Evolutionary conservation across 139 green algal genomes (phyloP), one percentile per base, ranked within the genome.

Genomic region (Choricystis sp.): DNA sequence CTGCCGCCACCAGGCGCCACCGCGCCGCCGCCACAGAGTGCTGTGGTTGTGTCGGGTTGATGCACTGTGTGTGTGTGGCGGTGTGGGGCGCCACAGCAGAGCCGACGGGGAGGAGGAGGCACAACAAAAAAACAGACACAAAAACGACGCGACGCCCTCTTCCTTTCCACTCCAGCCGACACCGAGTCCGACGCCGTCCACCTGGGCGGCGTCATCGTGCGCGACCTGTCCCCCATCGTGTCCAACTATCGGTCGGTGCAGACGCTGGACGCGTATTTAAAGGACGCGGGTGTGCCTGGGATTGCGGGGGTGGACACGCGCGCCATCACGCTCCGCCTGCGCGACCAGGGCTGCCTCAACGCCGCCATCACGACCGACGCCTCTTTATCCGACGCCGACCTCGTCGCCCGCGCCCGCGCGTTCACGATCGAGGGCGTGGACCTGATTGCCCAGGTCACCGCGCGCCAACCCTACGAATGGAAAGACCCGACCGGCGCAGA

Each of bases 401-500:
- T 98, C 20, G 60, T 92, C 20, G 67, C 66, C n/a, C 83, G 78
- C 75, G 80, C 90, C 29, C 92, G 91, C 69, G 64, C 52, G 19
- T 99, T 85, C 83, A 90, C 72, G 67, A 99, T 99, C 69, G 84
- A 95, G 31, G 93, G 92, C 70, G 85, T 91, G 70, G 84, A 89
- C 72, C 67, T 83, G 30, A 78, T 84, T 29, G 65, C 61, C 26
- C 74, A 82, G 68, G 86, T 97, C 49, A 91, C 83, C 0, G 92
- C 81, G 71, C 77, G 69, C 30, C 76, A 94, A 80, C 80, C 84
- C 1, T 98, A 97, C 69, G 80, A 96, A 78, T 99, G 91, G 91
- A 82, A 80, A 49, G 85, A 97, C 60, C 60, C 76, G 61, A 97
- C 92, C 20, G 75, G 66, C 5, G 73, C 80, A 0, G 88, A 96